phyloP scores from a whole-genome alignment of 2,329 filamentous ascomycete genomes.

The Onygena corvina region DNA sequence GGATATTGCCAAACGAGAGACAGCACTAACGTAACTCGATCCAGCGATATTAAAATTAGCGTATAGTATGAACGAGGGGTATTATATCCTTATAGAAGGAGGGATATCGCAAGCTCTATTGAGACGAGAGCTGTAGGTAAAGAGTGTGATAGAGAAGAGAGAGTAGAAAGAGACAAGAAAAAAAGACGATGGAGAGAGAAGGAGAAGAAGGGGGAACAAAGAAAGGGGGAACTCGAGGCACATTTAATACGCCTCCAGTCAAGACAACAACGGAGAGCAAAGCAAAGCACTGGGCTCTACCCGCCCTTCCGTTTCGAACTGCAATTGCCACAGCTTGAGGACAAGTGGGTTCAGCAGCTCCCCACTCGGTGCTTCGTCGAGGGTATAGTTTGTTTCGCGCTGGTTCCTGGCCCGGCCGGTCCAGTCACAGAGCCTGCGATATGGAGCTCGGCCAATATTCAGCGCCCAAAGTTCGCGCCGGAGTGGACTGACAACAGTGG shows the following conservation, averaged over 20 bases:
- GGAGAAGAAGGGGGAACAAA: not conserved
- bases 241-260: conserved; percentile 3
- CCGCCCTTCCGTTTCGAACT: conserved; percentile 1
- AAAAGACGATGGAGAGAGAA: conserved; percentile 4
- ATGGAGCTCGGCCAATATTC: not conserved
- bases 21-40: conserved; percentile 12
- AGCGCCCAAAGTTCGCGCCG: conserved; percentile 1
- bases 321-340: conserved; percentile 1
- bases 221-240: not conserved
- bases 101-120: not conserved
- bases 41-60: conserved; percentile 14
- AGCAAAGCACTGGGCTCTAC: not conserved
- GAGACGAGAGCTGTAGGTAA: not conserved
- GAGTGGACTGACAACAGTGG: conserved; percentile 1
- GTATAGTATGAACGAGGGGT: not conserved
- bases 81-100: not conserved
- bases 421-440: not conserved
- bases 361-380: not conserved
- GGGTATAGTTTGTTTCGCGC: conserved; percentile 4
- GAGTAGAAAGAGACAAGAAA: not conserved
- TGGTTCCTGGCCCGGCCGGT: not conserved
- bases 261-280: not conserved
- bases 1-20: not conserved
- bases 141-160: not conserved
- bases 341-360: not conserved